phyloP scores from a whole-genome alignment of 2,329 filamentous ascomycete genomes.

The Ustilaginoidea virens region DNA sequence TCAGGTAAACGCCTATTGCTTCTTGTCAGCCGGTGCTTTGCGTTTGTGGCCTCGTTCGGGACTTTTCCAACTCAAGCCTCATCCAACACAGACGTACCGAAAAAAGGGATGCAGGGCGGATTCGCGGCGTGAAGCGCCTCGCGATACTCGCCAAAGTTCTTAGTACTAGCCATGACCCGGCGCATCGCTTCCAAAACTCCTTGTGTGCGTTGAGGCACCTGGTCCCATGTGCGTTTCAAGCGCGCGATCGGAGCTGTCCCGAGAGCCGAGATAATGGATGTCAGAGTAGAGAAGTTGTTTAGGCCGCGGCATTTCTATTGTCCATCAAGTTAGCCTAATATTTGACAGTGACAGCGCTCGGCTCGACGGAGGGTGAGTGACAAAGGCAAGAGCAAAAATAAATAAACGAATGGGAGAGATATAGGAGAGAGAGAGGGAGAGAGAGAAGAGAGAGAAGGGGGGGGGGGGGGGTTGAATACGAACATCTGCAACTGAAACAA shows the following conservation, averaged over 20 bases:
- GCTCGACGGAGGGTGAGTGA: no score
- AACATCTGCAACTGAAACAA: slow-evolving; percentile 90
- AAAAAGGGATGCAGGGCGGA: slow-evolving; percentile 95
- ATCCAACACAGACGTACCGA: slow-evolving; percentile 60
- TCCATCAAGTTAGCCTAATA: slow-evolving; percentile 6
- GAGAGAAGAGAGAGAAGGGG: no score
- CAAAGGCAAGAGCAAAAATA: no score
- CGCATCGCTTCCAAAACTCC: slow-evolving; percentile 79
- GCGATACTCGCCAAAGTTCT: slow-evolving; percentile 95
- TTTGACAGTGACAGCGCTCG: not conserved
- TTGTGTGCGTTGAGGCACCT: slow-evolving; percentile 75
- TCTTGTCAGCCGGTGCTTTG: not conserved
- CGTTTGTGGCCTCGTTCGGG: no score
- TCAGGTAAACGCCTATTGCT: slow-evolving; percentile 74
- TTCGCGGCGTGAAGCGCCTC: slow-evolving; percentile 86
- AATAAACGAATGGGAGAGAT: no score
- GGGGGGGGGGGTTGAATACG: slow-evolving; percentile 19
- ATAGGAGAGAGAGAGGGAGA: no score
- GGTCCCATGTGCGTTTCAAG: slow-evolving; percentile 84
- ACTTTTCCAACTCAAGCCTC: no score
- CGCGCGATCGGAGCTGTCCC: slow-evolving; percentile 91
- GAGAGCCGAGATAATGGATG: slow-evolving; percentile 91
- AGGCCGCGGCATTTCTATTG: slow-evolving; percentile 74
- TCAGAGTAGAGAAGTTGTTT: slow-evolving; percentile 96
- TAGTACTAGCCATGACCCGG: slow-evolving; percentile 87